Evolutionary conservation across 345 rosid species (phyloP).

Genomic region (Noccaea bulbosa): DNA sequence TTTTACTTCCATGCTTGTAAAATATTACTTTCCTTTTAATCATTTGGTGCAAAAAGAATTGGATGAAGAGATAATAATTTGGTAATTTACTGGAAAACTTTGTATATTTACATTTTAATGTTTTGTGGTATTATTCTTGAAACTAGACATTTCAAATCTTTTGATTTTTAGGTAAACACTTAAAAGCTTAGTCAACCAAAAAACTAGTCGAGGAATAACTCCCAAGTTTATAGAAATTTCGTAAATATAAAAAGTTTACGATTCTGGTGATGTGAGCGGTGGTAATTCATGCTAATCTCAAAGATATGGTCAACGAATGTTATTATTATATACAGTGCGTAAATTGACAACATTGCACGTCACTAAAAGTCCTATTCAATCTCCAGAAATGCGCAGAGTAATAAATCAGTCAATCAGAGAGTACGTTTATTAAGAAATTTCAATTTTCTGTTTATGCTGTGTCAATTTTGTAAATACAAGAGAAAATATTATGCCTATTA

Average conservation of each 20-base stretch:
- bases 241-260: neutral
- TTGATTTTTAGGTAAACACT: neutral
- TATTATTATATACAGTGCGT: neutral
- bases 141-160: neutral
- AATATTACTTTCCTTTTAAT: neutral
- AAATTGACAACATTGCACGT: conserved; percentile 8
- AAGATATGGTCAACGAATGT: conserved; percentile 8
- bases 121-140: neutral
- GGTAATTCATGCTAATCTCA: conserved; percentile 12
- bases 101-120: neutral
- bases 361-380: conserved; percentile 10
- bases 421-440: neutral
- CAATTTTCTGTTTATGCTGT: neutral
- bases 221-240: neutral
- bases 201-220: conserved; percentile 3
- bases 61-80: neutral
- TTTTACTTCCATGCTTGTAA: neutral
- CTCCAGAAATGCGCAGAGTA: conserved; percentile 1
- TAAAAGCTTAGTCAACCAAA: conserved; percentile 4
- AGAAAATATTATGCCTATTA: neutral
- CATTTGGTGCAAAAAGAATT: neutral
- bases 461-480: neutral
- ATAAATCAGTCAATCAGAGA: conserved; percentile 1
- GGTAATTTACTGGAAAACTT: neutral
- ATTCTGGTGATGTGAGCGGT: neutral